phyloP scores from a whole-genome alignment of 2,329 filamentous ascomycete genomes.

The Ilyonectria mors-panacis region DNA sequence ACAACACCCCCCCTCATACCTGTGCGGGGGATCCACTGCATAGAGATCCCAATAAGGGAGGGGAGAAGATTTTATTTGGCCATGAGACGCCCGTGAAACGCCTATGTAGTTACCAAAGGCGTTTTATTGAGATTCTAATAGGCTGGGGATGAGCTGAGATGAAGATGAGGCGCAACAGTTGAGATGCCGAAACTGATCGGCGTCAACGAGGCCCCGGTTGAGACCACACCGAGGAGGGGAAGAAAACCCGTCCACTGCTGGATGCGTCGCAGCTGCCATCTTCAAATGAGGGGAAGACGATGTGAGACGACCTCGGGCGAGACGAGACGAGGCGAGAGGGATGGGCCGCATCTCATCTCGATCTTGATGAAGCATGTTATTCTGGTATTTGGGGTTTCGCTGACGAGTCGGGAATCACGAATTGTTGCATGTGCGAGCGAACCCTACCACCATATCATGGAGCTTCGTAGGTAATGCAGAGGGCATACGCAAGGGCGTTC shows the following conservation, averaged over 20 bases:
- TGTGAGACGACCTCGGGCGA: neutral
- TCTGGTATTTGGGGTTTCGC: neutral
- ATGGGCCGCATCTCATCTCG: slow-evolving; percentile 3
- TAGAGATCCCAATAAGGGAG: slow-evolving; percentile 19
- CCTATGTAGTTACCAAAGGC: neutral
- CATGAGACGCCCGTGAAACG: slow-evolving; percentile 30
- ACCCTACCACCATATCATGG: neutral
- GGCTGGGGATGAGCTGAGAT: slow-evolving; percentile 13
- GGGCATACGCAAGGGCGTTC: neutral
- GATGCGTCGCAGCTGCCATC: slow-evolving; percentile 14
- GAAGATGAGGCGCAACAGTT: slow-evolving; percentile 10
- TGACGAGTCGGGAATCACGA: slow-evolving; percentile 1
- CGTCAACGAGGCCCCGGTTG: slow-evolving; percentile 24
- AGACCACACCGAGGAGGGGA: slow-evolving; percentile 14
- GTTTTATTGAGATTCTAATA: slow-evolving; percentile 10
- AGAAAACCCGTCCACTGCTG: slow-evolving; percentile 12
- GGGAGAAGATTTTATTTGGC: slow-evolving; percentile 1
- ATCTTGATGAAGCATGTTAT: neutral
- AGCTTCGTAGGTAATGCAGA: neutral
- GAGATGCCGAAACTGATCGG: slow-evolving; percentile 17
- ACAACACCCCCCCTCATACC: slow-evolving; percentile 8
- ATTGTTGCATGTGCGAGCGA: slow-evolving; percentile 11
- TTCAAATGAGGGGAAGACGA: slow-evolving; percentile 5
- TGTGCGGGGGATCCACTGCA: slow-evolving; percentile 23
- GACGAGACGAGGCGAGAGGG: slow-evolving; percentile 5